Conservation (phyloP, 164 flowering plant species). For the Piper longum region DNA sequence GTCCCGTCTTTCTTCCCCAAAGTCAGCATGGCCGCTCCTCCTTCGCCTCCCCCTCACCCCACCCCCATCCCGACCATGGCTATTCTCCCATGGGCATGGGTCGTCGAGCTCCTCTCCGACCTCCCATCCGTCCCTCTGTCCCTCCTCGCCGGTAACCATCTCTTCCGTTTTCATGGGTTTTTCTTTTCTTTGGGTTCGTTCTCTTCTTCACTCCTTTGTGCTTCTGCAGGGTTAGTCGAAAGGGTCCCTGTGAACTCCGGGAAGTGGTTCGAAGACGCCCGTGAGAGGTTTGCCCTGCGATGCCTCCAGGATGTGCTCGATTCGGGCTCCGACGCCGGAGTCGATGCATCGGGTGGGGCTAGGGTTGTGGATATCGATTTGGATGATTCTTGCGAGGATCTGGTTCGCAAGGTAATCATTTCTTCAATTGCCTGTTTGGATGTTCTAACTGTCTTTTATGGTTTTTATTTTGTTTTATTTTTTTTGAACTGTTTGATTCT, state of each 20-base stretch:
- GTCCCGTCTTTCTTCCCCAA: too few species aligned
- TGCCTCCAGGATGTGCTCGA: neutral
- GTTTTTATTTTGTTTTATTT: too few species aligned
- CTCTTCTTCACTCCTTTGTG: neutral
- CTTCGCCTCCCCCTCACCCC: slow-evolving; percentile 15
- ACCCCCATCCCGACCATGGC: slow-evolving; percentile 24
- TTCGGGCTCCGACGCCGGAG: neutral
- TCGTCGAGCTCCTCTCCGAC: neutral
- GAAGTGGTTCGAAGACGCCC: neutral
- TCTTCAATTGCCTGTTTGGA: neutral
- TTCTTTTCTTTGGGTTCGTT: neutral
- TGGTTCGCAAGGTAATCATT: neutral
- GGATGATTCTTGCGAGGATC: neutral
- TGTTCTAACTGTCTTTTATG: neutral
- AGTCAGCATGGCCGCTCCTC: too few species aligned
- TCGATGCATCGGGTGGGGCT: neutral
- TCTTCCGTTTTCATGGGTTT: neutral
- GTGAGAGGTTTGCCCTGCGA: neutral
- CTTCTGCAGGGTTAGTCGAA: neutral
- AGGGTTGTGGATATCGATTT: neutral
- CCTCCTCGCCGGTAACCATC: neutral
- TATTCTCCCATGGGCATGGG: slow-evolving; percentile 3
- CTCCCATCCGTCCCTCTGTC: neutral
- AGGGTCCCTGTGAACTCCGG: neutral
- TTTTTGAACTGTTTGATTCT: neutral